Evolutionary conservation across 495 filamentous ascomycete genomes (phyloP).

Genomic region (Rhizodiscina lignyota): DNA sequence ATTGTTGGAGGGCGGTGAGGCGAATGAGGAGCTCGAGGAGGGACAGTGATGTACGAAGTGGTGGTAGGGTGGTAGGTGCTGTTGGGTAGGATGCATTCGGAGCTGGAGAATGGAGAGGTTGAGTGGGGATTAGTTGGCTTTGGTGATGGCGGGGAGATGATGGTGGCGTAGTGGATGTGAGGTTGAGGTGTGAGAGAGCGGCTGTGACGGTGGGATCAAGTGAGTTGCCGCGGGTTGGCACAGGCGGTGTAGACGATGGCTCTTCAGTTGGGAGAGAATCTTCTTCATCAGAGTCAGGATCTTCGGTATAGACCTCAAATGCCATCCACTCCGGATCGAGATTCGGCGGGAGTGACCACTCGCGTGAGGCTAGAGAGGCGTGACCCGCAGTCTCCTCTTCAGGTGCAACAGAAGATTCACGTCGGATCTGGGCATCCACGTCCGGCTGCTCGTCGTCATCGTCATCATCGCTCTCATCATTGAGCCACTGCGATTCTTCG

Average conservation of each 20-base stretch:
- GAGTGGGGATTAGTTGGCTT: constrained; percentile 4
- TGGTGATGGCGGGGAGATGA: constrained; percentile 12
- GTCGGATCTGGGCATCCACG: constrained; percentile 49
- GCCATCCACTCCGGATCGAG: constrained; percentile 94
- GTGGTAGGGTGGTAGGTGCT: not conserved
- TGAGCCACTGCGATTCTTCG: constrained; percentile 9
- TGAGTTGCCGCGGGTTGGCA: constrained; percentile 9
- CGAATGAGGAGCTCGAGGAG: constrained; percentile 89
- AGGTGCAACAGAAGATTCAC: constrained; percentile 21
- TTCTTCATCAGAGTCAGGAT: constrained; percentile 34
- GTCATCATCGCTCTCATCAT: constrained; percentile 15
- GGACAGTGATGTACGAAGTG: constrained; percentile 70
- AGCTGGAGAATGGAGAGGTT: constrained; percentile 5
- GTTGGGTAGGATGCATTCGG: constrained; percentile 13
- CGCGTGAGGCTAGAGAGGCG: constrained; percentile 9
- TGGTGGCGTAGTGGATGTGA: constrained; percentile 13
- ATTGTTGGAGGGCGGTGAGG: constrained; percentile 86
- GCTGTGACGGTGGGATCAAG: constrained; percentile 26
- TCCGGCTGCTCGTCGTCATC: constrained; percentile 35
- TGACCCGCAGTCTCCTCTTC: constrained; percentile 1
- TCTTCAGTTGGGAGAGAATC: constrained; percentile 39
- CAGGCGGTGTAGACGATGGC: constrained; percentile 11
- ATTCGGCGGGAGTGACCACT: constrained; percentile 55
- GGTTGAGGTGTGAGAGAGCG: constrained; percentile 22
- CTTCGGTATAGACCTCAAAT: constrained; percentile 68